phyloP scores from a whole-genome alignment of 345 rosid species.

The Euphorbia lathyris region DNA sequence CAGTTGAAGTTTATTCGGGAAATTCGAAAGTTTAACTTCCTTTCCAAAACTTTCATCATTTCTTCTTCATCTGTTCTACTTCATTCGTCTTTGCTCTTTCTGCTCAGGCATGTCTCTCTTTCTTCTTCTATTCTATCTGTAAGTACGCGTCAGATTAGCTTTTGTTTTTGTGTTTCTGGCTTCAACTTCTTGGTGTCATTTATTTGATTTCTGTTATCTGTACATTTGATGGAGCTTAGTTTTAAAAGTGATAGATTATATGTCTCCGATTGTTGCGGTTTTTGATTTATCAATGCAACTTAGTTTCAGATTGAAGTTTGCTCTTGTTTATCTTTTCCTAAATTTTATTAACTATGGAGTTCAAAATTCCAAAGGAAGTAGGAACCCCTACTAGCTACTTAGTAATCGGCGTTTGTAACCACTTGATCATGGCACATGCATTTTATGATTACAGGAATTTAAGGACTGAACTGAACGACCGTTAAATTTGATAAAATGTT shows the following conservation, averaged over 20 bases:
- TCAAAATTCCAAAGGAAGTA: too few relatives aligned
- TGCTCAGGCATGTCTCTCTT: background rate
- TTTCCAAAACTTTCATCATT: background rate
- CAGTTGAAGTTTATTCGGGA: background rate
- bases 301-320: background rate
- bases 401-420: background rate
- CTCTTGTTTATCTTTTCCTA: background rate
- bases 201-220: background rate
- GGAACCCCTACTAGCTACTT: background rate
- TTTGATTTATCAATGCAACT: background rate
- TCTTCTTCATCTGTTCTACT: too few relatives aligned
- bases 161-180: background rate
- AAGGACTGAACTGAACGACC: background rate
- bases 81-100: background rate
- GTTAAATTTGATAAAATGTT: background rate
- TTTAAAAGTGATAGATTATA: too few relatives aligned
- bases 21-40: too few relatives aligned
- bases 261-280: background rate
- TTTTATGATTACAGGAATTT: conserved; percentile 2
- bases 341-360: background rate
- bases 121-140: too few relatives aligned
- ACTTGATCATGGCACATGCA: background rate
- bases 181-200: background rate
- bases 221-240: background rate
- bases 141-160: too few relatives aligned